phyloP scores from a whole-genome alignment of 1,284 basidiomycete genomes.

The Veloporphyrellus conicus region DNA sequence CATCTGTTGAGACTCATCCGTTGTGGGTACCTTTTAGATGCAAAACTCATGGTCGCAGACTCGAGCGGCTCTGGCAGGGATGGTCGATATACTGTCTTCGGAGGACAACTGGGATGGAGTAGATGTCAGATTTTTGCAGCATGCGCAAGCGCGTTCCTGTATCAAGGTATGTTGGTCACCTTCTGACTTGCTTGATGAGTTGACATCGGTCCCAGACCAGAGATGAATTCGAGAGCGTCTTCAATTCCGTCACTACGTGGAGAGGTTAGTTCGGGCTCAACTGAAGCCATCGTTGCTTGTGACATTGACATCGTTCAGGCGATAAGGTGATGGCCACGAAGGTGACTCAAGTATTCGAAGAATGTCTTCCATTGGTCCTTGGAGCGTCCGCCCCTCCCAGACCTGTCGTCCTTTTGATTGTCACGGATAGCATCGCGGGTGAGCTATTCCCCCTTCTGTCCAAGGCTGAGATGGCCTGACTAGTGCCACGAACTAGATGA shows the following conservation, averaged over 20 bases:
- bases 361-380: conserved; percentile 7
- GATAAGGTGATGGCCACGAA: conserved; percentile 17
- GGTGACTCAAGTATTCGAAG: conserved; percentile 21
- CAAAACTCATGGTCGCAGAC: conserved; percentile 21
- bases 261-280: conserved; percentile 14
- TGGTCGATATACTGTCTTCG: conserved; percentile 14
- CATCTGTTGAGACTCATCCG: not conserved
- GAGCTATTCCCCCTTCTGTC: conserved; percentile 2
- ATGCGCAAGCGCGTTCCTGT: not conserved
- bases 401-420: conserved; percentile 20
- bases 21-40: conserved; percentile 18
- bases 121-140: conserved; percentile 22
- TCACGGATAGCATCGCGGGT: conserved; percentile 26
- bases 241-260: conserved; percentile 22
- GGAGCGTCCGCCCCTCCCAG: conserved; percentile 1
- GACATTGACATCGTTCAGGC: conserved; percentile 8
- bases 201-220: conserved; percentile 11
- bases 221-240: conserved; percentile 21
- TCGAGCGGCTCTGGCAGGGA: conserved; percentile 19
- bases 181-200: not conserved
- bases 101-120: conserved; percentile 19
- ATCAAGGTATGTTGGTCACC: conserved; percentile 13
- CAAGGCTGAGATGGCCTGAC: not conserved
- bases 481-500: conserved; percentile 11
- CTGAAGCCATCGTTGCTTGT: not conserved